These are phyloP conservation scores for Peterozyma toletana DNA, from an alignment of 805 yeast genomes.

Conservation along the genomic window DNA sequence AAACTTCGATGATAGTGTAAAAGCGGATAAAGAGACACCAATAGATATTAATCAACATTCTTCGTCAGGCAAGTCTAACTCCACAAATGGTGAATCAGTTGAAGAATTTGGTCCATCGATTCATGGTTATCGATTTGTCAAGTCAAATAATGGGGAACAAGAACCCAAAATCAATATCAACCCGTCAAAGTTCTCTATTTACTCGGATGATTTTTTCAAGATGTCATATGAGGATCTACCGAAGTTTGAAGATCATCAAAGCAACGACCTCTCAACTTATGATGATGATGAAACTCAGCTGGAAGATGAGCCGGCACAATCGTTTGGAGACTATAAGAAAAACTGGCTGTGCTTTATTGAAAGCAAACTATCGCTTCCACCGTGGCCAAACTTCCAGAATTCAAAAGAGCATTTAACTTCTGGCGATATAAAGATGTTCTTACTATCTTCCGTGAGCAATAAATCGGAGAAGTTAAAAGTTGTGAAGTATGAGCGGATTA, in stretches of 20 bases:
- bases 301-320: slow-evolving; percentile 9
- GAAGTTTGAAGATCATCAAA: slow-evolving; percentile 7
- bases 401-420: slow-evolving; percentile 19
- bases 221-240: slow-evolving; percentile 10
- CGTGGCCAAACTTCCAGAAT: slow-evolving; percentile 23
- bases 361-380: slow-evolving; percentile 16
- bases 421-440: slow-evolving; percentile 11
- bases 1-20: not conserved
- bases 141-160: slow-evolving; percentile 13
- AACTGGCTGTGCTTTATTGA: slow-evolving; percentile 21
- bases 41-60: too few species aligned
- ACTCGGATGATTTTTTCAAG: slow-evolving; percentile 8
- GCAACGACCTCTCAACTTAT: too few species aligned
- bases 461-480: slow-evolving; percentile 10
- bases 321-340: slow-evolving; percentile 16
- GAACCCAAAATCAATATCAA: slow-evolving; percentile 11
- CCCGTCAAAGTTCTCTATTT: slow-evolving; percentile 1
- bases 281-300: too few species aligned
- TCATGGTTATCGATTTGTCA: slow-evolving; percentile 37
- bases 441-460: slow-evolving; percentile 1
- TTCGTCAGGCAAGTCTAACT: too few species aligned
- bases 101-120: slow-evolving; percentile 28
- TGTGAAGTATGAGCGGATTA: slow-evolving; percentile 42
- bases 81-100: not conserved
- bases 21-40: too few species aligned